A percentile compares a stretch with the other conserved stretches of the same genome.
phyloP scores from a whole-genome alignment of 1,284 basidiomycete species.

The Coniophora puteana region DNA sequence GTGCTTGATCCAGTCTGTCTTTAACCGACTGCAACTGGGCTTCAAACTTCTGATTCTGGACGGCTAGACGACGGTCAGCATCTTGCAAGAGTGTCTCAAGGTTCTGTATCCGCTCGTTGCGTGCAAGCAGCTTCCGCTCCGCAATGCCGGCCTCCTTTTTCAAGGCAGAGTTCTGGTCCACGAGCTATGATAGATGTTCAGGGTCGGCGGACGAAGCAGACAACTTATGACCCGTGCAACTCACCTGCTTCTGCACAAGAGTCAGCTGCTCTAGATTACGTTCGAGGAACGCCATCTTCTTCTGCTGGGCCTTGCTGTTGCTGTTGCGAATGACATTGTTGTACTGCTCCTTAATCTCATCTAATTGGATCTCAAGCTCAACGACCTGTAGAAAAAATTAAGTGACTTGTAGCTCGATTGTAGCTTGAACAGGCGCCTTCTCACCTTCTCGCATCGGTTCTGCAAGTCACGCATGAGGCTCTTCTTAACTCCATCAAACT shows the following conservation, averaged over 20 bases:
- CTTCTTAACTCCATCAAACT: constrained; percentile 99
- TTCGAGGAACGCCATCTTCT: constrained; percentile 99
- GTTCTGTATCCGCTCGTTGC: constrained; percentile 97
- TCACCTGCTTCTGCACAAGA: constrained; percentile 93
- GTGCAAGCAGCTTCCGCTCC: constrained; percentile 92
- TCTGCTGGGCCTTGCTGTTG: constrained; percentile 97
- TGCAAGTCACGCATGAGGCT: constrained; percentile 98
- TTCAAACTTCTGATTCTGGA: constrained; percentile 96
- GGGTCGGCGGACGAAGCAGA: constrained; percentile 11
- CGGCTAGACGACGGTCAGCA: constrained; percentile 85
- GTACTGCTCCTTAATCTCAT: constrained; percentile 99
- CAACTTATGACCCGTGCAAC: constrained; percentile 12
- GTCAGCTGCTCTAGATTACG: constrained; percentile 96
- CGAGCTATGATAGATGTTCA: constrained; percentile 84
- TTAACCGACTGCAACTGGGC: constrained; percentile 88
- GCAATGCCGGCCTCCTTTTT: constrained; percentile 98
- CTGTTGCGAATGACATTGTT: constrained; percentile 97
- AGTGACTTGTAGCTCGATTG: constrained; percentile 6
- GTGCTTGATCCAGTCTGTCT: constrained; percentile 87
- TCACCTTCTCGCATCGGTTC: constrained; percentile 98
- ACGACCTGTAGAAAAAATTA: constrained; percentile 68
- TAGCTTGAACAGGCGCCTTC: constrained; percentile 15
- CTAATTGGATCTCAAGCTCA: constrained; percentile 97
- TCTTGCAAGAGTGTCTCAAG: constrained; percentile 91
- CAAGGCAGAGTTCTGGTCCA: constrained; percentile 96